Percentiles rank a stretch among this genome's conserved stretches.
Evolutionary conservation across 306 rosid genomes (phyloP).

Genomic region (Medicago lupulina): DNA sequence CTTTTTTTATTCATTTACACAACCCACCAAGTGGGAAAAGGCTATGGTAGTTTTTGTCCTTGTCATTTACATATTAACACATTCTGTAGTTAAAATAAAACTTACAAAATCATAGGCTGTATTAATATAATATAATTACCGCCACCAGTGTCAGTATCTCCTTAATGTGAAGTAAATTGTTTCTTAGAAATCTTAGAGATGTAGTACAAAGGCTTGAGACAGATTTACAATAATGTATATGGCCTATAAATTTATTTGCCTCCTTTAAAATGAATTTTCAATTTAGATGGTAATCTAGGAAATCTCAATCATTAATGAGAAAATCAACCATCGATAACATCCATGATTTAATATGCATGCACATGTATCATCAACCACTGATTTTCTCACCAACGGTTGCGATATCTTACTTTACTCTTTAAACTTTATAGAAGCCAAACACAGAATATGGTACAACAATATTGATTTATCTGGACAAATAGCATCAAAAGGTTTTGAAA

Average conservation of each 20-base stretch:
- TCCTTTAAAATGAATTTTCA: neutral
- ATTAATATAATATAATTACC: constrained; percentile 1
- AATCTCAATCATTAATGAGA: constrained; percentile 4
- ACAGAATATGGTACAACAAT: constrained; percentile 10
- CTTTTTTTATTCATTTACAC: too few species aligned
- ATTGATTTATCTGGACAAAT: constrained; percentile 17
- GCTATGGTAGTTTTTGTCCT: neutral
- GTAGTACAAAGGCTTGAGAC: constrained; percentile 4
- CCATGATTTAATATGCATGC: neutral
- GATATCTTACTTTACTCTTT: neutral
- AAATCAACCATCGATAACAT: constrained; percentile 1
- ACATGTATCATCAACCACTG: neutral
- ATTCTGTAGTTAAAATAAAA: constrained; percentile 4
- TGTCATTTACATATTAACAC: constrained; percentile 1
- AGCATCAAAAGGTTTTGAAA: constrained; percentile 11
- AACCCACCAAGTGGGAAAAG: neutral
- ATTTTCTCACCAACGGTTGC: neutral
- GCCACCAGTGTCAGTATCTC: neutral
- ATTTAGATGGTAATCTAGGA: neutral
- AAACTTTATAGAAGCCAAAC: constrained; percentile 8
- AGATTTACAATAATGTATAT: constrained; percentile 17
- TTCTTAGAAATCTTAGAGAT: neutral
- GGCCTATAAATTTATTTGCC: neutral
- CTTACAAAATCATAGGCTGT: neutral
- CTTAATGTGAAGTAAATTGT: constrained; percentile 5